Base-by-base conservation (phyloP, 1,139 yeast genomes). In the Magnusiomyces tetraspermus region DNA sequence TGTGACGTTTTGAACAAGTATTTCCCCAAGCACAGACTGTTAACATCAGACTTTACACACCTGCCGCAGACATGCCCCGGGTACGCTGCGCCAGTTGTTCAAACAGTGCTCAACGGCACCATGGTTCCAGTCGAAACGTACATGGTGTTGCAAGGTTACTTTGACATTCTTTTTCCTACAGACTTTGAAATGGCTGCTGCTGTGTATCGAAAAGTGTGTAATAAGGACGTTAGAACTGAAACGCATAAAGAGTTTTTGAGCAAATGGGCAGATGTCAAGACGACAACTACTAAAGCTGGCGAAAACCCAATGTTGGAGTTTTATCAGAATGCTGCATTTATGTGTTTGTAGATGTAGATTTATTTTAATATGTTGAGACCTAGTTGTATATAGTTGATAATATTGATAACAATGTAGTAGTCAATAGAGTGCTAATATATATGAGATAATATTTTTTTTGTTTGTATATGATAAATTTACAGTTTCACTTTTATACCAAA, bases 271-370 rank as follows among this genome's bases (percentile, higher is more conserved):
- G 89, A 84, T 60, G 57, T 77, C 0, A 82, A 81, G 3, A 76
- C 74, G 8, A 85, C 95, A 3, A 77, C 80, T 3, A 84, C 95
- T 0, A 79, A 76, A 60, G 76, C 79, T 40, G 96, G 96, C 0
- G 95, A 86, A 60, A 85, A 85, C 61, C 96, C 96, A n/a, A 80
- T 87, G 90, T 66, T 87, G 56, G 85, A 84, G 53, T 79, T 86
- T 58, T 87, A 87, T 65, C 74, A 76, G 48, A 87, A 87, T 64
- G 95, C 88, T 3, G 82, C 87, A 36, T 86, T 86, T 61, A 73
- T 85, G 76, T 76, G 77, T 53, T 38, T 24, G 6, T 38, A 38
- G n/a, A n/a, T n/a, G n/a, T n/a, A n/a, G n/a, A n/a, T n/a, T n/a
- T n/a, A n/a, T n/a, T n/a, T n/a, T n/a, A n/a, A n/a, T n/a, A n/a